phyloP scores from a whole-genome alignment of 352 stramenopile species.

The Phytophthora sp. region DNA sequence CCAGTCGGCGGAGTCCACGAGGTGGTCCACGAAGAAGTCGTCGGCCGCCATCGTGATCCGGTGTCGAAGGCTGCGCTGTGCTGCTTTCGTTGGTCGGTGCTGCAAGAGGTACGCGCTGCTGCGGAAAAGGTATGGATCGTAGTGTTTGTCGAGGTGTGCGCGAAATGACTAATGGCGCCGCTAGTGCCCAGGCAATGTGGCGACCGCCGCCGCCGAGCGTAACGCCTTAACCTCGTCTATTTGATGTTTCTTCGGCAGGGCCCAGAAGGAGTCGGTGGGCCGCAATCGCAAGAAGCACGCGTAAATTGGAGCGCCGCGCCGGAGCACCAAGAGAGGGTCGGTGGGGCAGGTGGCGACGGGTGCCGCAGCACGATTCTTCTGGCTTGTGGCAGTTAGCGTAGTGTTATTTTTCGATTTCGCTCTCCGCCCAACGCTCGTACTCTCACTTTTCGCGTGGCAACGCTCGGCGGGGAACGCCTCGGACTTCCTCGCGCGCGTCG shows the following conservation, averaged over 20 bases:
- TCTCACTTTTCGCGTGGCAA: conserved; percentile 21
- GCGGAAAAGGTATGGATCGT: background rate
- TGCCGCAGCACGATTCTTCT: conserved; percentile 19
- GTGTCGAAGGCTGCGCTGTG: background rate
- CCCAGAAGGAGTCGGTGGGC: conserved; percentile 32
- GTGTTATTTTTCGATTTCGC: conserved; percentile 22
- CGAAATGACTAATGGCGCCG: conserved; percentile 19
- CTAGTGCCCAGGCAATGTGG: conserved; percentile 11
- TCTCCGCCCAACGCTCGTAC: conserved; percentile 15
- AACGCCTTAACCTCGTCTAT: conserved; percentile 15
- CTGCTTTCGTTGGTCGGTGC: conserved; percentile 3
- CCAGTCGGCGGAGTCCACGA: conserved; percentile 79
- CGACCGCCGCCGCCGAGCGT: conserved; percentile 3
- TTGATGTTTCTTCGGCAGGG: conserved; percentile 8
- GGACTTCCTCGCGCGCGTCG: conserved; percentile 12
- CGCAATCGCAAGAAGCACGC: conserved; percentile 21
- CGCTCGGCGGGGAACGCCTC: conserved; percentile 7
- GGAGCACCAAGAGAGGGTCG: background rate
- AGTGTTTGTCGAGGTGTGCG: background rate
- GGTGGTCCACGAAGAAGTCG: conserved; percentile 72
- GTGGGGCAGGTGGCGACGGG: background rate
- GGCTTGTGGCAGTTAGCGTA: conserved; percentile 18
- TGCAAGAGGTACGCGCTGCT: background rate
- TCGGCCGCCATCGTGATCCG: conserved; percentile 31
- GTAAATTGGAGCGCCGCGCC: background rate